Evolutionary conservation across 805 yeast genomes (phyloP).

Genomic region (Blastobotrys muscicola): DNA sequence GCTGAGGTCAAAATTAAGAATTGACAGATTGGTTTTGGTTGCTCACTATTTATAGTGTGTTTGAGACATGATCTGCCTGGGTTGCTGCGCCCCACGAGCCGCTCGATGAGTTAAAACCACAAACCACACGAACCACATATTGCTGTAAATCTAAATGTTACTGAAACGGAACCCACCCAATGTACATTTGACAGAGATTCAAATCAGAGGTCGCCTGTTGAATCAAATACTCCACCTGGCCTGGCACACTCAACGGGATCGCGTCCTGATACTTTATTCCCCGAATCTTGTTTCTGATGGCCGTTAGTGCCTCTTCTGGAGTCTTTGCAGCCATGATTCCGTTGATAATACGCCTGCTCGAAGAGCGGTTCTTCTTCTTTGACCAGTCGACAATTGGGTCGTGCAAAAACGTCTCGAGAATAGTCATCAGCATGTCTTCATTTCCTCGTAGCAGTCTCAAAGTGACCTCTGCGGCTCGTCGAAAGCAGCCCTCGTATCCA

Average conservation of each 20-base stretch:
- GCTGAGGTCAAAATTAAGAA: no score
- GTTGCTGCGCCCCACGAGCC: not conserved
- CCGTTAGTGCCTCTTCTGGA: slow-evolving; percentile 62
- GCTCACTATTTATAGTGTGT: not conserved
- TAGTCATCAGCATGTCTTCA: slow-evolving; percentile 79
- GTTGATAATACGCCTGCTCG: slow-evolving; percentile 9
- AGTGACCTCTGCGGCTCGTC: slow-evolving; percentile 80
- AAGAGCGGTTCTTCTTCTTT: slow-evolving; percentile 28
- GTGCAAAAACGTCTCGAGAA: slow-evolving; percentile 82
- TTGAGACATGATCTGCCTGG: not conserved
- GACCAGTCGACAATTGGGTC: slow-evolving; percentile 87
- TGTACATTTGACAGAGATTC: slow-evolving; percentile 75
- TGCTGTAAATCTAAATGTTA: no score
- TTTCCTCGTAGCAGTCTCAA: slow-evolving; percentile 60
- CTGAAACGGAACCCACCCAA: slow-evolving; percentile 85
- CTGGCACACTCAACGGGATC: slow-evolving; percentile 78
- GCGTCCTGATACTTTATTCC: slow-evolving; percentile 79
- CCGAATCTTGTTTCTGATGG: slow-evolving; percentile 68
- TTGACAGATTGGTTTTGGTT: not conserved
- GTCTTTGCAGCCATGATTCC: slow-evolving; percentile 20
- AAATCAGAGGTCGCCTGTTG: slow-evolving; percentile 69
- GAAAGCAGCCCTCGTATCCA: slow-evolving; percentile 83
- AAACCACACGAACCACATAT: not conserved
- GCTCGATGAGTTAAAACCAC: not conserved
- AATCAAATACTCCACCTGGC: slow-evolving; percentile 84